Evolutionary conservation across 192 early-diverging fungal genomes (phyloP), one percentile per base, ranked within the genome.

Genomic region (Backusella psychrophila): DNA sequence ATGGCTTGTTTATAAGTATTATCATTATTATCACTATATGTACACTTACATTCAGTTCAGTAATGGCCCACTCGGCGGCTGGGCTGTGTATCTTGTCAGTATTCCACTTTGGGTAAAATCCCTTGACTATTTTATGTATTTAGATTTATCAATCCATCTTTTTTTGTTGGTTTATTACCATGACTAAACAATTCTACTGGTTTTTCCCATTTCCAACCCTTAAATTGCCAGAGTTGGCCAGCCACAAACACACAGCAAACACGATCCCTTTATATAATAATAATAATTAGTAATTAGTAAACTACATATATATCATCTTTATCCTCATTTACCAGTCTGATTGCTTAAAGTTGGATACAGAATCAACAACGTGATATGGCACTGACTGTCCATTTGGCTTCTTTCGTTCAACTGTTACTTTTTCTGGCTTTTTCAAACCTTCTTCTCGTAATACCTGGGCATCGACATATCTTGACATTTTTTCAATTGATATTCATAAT

Each of bases 221-320:
- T 95, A 79, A 99, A 99, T 81, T 97, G 95, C 97, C 97, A 99
- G 34, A 89, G 88, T 46, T 93, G 93, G 34, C 97, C 97, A 39
- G 90, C 91, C n/a, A 92, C 91, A 81, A 99, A 94, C 23, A 97
- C 96, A 69, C 92, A 96, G 0, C 95, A 93, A 4, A 99, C 90
- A 26, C 93, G 88, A 75, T 92, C 93, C 77, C 77, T 78, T 35
- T 9, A 19, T 46, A 19, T 12, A 41, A n/a, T 70, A 17, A 19
- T 17, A 31, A 1, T 0, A 33, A 33, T 12, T 41, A 11, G 4
- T 29, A 35, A 15, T 3, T 3, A 39, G 38, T 11, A 39, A 3
- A 0, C 38, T 0, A 33, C 3, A 2, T 3, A 33, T 8, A 39
- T 11, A 39, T 12, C 11, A 39, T 39, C 11, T 0, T 11, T 12